phyloP scores from a whole-genome alignment of 2,329 filamentous ascomycete species.

The Neophaeococcomyces mojaviensis region DNA sequence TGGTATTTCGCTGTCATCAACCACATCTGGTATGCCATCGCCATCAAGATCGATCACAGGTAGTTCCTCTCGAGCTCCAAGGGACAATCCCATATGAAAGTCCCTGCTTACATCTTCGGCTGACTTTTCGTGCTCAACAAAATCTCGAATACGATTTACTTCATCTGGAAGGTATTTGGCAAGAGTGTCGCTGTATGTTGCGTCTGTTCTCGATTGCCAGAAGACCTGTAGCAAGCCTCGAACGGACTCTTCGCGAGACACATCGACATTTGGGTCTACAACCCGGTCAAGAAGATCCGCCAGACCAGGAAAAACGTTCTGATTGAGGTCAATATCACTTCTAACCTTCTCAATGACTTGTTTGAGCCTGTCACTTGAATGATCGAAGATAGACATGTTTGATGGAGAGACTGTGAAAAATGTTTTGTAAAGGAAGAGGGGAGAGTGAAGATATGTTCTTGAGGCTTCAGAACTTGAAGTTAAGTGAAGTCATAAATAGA shows the following conservation, averaged over 20 bases:
- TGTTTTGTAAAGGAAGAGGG: no score
- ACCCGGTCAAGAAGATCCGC: neutral
- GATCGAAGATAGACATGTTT: neutral
- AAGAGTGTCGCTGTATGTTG: constrained; percentile 1
- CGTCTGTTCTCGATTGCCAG: constrained; percentile 1
- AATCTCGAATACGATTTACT: neutral
- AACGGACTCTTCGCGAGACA: neutral
- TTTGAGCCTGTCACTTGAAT: neutral
- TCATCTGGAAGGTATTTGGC: neutral
- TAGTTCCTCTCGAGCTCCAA: neutral
- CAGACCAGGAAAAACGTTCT: neutral
- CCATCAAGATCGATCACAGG: neutral
- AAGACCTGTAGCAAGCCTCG: neutral
- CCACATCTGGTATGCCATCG: neutral
- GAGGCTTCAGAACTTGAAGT: no score
- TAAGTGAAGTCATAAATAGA: no score
- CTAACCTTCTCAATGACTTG: neutral
- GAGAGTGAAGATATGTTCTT: no score
- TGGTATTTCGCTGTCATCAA: neutral
- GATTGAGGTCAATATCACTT: neutral
- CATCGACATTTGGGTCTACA: neutral
- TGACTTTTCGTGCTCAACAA: neutral
- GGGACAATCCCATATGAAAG: neutral
- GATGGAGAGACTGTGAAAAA: no score
- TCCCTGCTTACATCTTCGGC: neutral